Percentiles rank a stretch among this genome's conserved stretches.
Conservation (phyloP, 192 early-diverging fungal species). For the Tieghemiomyces parasiticus region DNA sequence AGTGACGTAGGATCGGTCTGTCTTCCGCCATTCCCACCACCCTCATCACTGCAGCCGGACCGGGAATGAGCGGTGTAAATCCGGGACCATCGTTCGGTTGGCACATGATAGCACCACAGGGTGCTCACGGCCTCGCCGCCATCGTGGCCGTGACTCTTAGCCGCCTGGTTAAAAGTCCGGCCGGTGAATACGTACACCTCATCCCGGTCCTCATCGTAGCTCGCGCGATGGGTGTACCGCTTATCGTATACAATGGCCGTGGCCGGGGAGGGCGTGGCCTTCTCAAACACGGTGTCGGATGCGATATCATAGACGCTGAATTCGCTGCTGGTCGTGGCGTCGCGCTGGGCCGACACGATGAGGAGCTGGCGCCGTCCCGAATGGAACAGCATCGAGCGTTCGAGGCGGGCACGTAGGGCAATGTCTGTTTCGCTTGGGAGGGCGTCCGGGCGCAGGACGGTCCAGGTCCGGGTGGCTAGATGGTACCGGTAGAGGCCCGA, state of each 20-base stretch:
- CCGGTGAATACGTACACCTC: conserved; percentile 82
- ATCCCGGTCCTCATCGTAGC: conserved; percentile 56
- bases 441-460: conserved; percentile 49
- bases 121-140: conserved; percentile 35
- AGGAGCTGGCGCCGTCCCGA: conserved; percentile 52
- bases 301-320: conserved; percentile 76
- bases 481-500: conserved; percentile 80
- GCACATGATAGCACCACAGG: conserved; percentile 30
- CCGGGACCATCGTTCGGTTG: conserved; percentile 30
- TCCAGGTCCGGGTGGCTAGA: conserved; percentile 54
- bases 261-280: conserved; percentile 17
- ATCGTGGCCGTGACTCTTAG: conserved; percentile 22
- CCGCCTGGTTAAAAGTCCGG: conserved; percentile 19
- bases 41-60: background rate
- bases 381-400: conserved; percentile 83
- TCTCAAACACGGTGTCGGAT: conserved; percentile 58
- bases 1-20: background rate
- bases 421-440: conserved; percentile 28
- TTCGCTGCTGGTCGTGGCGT: conserved; percentile 65
- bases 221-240: conserved; percentile 31
- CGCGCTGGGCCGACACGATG: conserved; percentile 80
- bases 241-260: background rate
- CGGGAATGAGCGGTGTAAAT: conserved; percentile 14
- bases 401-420: conserved; percentile 72
- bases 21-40: background rate